Evolutionary conservation across 2,329 filamentous ascomycete genomes (phyloP), one percentile per base, ranked within the genome.

Genomic region (Aspergillus arachidicola): DNA sequence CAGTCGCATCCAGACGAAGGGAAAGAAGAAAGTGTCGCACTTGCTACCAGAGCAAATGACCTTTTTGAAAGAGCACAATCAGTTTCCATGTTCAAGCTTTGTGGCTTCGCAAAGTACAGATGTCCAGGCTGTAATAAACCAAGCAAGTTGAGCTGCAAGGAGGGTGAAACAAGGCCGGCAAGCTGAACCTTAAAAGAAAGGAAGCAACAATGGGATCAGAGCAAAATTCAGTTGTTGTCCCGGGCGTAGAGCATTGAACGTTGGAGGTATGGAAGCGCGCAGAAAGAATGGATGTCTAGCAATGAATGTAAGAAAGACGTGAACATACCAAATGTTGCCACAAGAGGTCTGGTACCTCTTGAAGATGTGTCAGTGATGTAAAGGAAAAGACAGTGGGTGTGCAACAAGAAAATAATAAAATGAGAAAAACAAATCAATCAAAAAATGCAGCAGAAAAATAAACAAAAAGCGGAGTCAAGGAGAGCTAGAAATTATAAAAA

Each of bases 11-110:
- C 71, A 70, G 68, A 66, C 59, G 60, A 58, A 34, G 69, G 65
- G 67, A 69, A 57, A 69, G 62, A 70, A 64, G 70, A 65, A 62
- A 69, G 66, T 57, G 69, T 68, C 56, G 72, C 63, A 69, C 68
- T 78, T 79, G 76, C 76, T 77, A 73, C 76, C 77, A 73, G 77
- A 75, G 76, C 76, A 78, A 78, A 77, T 71, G 74, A 71, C 68
- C 72, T 77, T 73, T 75, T 75, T 51, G 69, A 71, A 61, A 68
- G 68, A 62, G 66, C 58, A 65, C 65, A 65, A 69, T 73, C 71
- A 75, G 73, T 69, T 63, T 74, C 68, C 69, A 71, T 73, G 64
- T 63, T 65, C 61, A 64, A 65, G 66, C 43, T 64, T 55, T 46
- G 60, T 63, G 58, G 57, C 55, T 54, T 28, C 63, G 28, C 50